Evolutionary conservation across 2,329 filamentous ascomycete genomes (phyloP).

Genomic region (Arthrobotrys sphaeroides): DNA sequence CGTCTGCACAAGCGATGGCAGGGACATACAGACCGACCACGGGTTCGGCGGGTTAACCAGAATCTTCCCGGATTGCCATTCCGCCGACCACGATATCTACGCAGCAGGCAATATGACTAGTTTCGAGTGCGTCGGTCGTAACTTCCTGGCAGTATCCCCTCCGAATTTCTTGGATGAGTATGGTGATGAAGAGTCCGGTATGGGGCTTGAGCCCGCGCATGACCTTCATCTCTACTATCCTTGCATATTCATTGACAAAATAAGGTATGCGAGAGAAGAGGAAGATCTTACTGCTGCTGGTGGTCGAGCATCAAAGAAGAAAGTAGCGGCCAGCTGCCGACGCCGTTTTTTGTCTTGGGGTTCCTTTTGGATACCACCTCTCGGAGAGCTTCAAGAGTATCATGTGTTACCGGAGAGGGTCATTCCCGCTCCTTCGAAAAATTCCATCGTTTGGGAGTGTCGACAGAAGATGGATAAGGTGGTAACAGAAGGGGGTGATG

Average conservation of each 20-base stretch:
- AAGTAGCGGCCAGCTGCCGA: background rate
- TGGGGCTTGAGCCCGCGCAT: background rate
- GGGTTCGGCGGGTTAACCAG: background rate
- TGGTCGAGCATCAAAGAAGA: background rate
- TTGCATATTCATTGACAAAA: constrained; percentile 1
- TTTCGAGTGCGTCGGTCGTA: background rate
- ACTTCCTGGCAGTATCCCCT: background rate
- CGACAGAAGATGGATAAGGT: background rate
- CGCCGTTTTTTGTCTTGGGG: background rate
- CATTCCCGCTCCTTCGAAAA: background rate
- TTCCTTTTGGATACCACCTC: background rate
- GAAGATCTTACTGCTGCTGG: background rate
- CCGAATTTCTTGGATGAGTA: background rate
- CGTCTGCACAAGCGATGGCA: background rate
- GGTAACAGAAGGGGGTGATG: background rate
- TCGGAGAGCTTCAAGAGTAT: background rate
- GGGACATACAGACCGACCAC: constrained; percentile 6
- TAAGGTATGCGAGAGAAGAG: background rate
- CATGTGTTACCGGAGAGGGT: background rate
- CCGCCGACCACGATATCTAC: background rate
- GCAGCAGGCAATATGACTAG: background rate
- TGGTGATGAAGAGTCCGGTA: background rate
- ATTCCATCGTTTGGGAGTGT: constrained; percentile 11
- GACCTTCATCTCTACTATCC: background rate
- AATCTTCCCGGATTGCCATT: background rate